Evolutionary conservation across 192 early-diverging fungal genomes (phyloP).

Genomic region (Globomyces pollinis-pini): DNA sequence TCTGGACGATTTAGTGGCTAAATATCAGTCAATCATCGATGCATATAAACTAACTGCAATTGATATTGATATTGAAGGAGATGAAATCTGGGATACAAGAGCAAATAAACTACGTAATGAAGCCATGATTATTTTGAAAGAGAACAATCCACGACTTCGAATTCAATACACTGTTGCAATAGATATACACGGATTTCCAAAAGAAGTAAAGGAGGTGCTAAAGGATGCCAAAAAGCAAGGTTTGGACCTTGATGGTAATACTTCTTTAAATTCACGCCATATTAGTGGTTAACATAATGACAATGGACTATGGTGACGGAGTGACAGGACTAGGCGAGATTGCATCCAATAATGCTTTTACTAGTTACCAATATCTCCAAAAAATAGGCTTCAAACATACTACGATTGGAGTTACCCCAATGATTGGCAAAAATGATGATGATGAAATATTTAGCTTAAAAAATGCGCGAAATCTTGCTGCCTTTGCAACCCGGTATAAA

Average conservation of each 20-base stretch:
- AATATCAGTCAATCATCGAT: constrained; percentile 28
- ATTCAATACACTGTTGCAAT: constrained; percentile 33
- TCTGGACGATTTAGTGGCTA: constrained; percentile 10
- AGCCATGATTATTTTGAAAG: constrained; percentile 22
- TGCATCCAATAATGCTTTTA: constrained; percentile 17
- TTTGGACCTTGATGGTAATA: constrained; percentile 13
- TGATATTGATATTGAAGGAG: constrained; percentile 43
- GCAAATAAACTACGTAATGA: constrained; percentile 30
- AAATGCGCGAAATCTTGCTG: constrained; percentile 22
- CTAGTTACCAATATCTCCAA: constrained; percentile 14
- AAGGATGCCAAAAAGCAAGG: constrained; percentile 15
- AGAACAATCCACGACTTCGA: constrained; percentile 8
- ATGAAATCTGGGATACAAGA: constrained; percentile 10
- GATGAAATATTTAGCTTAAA: constrained; percentile 25
- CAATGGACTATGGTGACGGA: constrained; percentile 38
- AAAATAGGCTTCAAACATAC: constrained; percentile 8
- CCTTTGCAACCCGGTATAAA: constrained; percentile 12
- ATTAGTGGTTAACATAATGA: constrained; percentile 35
- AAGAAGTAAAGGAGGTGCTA: constrained; percentile 16
- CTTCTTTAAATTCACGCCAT: constrained; percentile 12
- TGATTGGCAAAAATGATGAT: constrained; percentile 44
- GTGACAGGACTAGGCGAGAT: constrained; percentile 29
- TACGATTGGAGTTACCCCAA: constrained; percentile 34
- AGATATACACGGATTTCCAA: constrained; percentile 15
- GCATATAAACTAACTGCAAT: constrained; percentile 21